Conservation (phyloP, 2,329 filamentous ascomycete genomes). For the Akanthomyces uredinophilus region DNA sequence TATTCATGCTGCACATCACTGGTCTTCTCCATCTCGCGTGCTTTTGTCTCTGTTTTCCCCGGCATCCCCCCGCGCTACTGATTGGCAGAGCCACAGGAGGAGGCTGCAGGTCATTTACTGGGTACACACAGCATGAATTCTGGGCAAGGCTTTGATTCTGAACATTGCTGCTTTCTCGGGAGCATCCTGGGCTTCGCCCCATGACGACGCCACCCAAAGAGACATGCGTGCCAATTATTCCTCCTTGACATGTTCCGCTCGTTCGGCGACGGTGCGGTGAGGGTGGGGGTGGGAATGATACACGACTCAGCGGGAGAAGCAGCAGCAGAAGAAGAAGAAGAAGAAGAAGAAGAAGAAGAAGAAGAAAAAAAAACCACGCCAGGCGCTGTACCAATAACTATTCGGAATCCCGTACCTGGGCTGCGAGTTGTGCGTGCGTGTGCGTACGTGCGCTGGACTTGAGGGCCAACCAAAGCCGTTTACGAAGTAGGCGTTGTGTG, state of each 20-base stretch:
- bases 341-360: not conserved
- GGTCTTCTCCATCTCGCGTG: not conserved
- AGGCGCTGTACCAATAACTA: not conserved
- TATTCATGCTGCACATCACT: not conserved
- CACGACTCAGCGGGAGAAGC: conserved; percentile 12
- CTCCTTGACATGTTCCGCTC: too few species aligned
- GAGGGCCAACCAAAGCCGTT: not conserved
- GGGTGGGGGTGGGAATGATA: not conserved
- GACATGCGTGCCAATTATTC: too few species aligned
- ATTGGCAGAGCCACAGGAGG: too few species aligned
- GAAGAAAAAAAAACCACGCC: not conserved
- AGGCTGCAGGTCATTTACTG: not conserved
- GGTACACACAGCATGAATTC: not conserved
- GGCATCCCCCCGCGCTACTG: too few species aligned
- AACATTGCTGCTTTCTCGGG: not conserved
- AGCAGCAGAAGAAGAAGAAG: not conserved
- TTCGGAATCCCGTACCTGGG: too few species aligned
- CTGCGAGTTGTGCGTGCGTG: too few species aligned
- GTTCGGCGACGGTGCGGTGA: too few species aligned
- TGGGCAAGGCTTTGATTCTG: not conserved
- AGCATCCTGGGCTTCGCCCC: not conserved
- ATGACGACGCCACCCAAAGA: not conserved
- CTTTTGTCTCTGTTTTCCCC: too few species aligned
- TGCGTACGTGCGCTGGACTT: not conserved
- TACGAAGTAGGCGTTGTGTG: conserved; percentile 8